Conservation (phyloP, 192 early-diverging fungal genomes). For the Chytriomyces sp. region DNA sequence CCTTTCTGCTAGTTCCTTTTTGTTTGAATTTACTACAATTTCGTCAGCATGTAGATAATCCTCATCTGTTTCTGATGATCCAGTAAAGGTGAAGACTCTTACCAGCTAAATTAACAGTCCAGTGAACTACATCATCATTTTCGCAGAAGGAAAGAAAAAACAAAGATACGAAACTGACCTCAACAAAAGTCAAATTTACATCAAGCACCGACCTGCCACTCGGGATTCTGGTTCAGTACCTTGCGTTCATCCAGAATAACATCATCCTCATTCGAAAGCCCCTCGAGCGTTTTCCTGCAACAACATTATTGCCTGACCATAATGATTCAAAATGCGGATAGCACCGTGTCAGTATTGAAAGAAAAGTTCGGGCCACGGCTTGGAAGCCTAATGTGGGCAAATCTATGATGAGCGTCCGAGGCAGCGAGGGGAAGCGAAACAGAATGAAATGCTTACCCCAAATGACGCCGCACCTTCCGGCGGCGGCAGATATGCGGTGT, state of each 20-base stretch:
- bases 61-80: slow-evolving; percentile 27
- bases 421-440: too few species aligned
- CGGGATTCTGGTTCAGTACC: neutral
- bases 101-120: slow-evolving; percentile 14
- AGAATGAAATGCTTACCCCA: too few species aligned
- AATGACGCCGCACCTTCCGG: slow-evolving; percentile 77
- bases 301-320: slow-evolving; percentile 58
- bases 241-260: neutral
- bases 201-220: neutral
- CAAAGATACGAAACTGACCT: neutral
- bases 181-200: neutral
- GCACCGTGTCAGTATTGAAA: slow-evolving; percentile 11
- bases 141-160: neutral
- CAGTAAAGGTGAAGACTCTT: slow-evolving; percentile 11
- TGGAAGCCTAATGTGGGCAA: too few species aligned
- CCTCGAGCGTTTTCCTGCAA: slow-evolving; percentile 40
- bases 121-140: neutral
- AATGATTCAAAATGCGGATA: slow-evolving; percentile 34
- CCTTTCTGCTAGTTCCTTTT: neutral
- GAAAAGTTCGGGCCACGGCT: slow-evolving; percentile 43
- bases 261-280: neutral
- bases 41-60: neutral
- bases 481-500: slow-evolving; percentile 79
- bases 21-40: neutral
- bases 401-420: too few species aligned